Conservation (phyloP, 1,284 basidiomycete species). For the Peniophora sp. region DNA sequence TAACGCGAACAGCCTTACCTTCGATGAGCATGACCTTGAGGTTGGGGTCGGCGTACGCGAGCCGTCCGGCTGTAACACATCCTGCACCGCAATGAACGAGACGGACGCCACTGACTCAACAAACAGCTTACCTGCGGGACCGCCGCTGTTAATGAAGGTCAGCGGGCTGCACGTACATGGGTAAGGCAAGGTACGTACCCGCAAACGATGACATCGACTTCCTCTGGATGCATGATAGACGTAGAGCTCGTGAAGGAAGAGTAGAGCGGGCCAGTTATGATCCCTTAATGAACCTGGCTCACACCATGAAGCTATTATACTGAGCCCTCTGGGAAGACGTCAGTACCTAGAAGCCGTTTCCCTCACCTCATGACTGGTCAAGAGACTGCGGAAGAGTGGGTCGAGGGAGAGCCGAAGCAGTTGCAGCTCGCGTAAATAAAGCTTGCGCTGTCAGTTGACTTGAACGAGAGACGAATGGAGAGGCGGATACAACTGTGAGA, state of each 20-base stretch:
- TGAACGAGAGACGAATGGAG: no score
- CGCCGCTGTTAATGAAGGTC: slow-evolving; percentile 34
- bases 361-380: no score
- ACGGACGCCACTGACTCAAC: neutral
- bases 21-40: slow-evolving; percentile 71
- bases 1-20: slow-evolving; percentile 27
- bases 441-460: no score
- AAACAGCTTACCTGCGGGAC: slow-evolving; percentile 40
- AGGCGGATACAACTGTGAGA: no score
- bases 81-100: slow-evolving; percentile 26
- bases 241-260: slow-evolving; percentile 2
- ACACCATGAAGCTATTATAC: no score
- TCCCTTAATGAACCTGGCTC: no score
- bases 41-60: slow-evolving; percentile 64
- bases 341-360: no score
- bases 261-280: no score
- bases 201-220: slow-evolving; percentile 66
- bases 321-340: no score
- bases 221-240: slow-evolving; percentile 48
- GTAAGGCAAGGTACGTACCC: slow-evolving; percentile 24
- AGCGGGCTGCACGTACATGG: neutral
- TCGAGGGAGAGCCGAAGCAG: no score
- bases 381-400: no score
- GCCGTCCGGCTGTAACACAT: slow-evolving; percentile 59
- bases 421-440: no score